phyloP scores from a whole-genome alignment of 169 alveolate species.

The Babesia sp. region DNA sequence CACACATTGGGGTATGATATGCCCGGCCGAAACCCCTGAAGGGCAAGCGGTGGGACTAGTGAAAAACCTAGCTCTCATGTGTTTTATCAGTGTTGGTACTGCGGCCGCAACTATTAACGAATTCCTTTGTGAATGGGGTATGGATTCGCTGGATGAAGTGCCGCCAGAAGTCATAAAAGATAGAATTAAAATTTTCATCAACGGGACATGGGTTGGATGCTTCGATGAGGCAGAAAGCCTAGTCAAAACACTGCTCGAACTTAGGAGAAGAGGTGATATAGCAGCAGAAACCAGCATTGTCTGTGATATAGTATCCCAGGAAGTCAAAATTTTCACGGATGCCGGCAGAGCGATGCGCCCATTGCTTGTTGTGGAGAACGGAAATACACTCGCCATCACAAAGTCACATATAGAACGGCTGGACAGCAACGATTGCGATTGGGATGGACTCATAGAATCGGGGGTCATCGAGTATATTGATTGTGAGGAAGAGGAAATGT shows the following conservation, averaged over 20 bases:
- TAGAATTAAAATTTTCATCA: conserved; percentile 91
- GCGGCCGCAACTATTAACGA: conserved; percentile 84
- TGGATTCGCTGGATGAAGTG: conserved; percentile 85
- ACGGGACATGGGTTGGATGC: conserved; percentile 97
- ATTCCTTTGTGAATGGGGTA: conserved; percentile 88
- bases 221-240: conserved; percentile 90
- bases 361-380: conserved; percentile 91
- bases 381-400: conserved; percentile 82
- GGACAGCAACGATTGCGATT: conserved; percentile 68
- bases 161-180: conserved; percentile 88
- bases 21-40: conserved; percentile 99
- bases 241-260: conserved; percentile 81
- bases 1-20: conserved; percentile 99
- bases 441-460: conserved; percentile 88
- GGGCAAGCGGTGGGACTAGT: conserved; percentile 99
- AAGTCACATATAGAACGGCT: conserved; percentile 77
- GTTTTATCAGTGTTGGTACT: conserved; percentile 95
- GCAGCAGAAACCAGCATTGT: conserved; percentile 95
- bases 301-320: conserved; percentile 89
- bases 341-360: conserved; percentile 99
- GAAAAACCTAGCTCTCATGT: conserved; percentile 97
- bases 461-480: conserved; percentile 99
- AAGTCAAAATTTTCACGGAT: conserved; percentile 96
- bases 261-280: conserved; percentile 90
- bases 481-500: conserved; percentile 99